Percentiles rank a stretch among this genome's conserved stretches.
Evolutionary conservation across 306 rosid genomes (phyloP).

Genomic region (Alnus rubra): DNA sequence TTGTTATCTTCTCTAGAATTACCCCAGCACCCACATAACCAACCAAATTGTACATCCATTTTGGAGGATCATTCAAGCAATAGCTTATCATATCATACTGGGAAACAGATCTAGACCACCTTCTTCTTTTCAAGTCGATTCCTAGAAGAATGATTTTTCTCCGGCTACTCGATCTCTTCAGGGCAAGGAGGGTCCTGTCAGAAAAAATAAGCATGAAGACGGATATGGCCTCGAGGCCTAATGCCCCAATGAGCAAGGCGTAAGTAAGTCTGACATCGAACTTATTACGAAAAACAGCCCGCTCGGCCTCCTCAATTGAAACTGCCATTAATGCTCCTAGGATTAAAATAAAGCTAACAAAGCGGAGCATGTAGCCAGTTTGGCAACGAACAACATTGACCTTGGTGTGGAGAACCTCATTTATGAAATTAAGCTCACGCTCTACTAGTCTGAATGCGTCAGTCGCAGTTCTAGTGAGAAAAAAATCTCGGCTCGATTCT

Average conservation of each 20-base stretch:
- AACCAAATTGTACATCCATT: constrained; percentile 1
- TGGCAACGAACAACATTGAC: neutral
- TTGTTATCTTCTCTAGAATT: constrained; percentile 10
- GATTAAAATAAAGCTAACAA: neutral
- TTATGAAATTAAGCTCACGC: constrained; percentile 7
- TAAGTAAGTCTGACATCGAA: constrained; percentile 7
- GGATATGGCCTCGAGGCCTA: neutral
- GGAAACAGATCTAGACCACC: constrained; percentile 27
- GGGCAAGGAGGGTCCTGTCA: neutral
- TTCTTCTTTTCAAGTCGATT: neutral
- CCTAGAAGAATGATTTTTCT: neutral
- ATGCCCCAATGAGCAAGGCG: neutral
- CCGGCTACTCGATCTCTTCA: neutral
- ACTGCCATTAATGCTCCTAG: neutral
- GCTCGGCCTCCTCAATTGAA: neutral
- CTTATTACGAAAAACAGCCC: neutral
- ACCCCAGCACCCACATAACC: neutral
- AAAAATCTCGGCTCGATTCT: neutral
- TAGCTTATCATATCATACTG: constrained; percentile 30
- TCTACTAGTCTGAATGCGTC: neutral
- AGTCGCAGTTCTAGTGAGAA: neutral
- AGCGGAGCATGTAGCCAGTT: neutral
- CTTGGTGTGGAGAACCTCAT: constrained; percentile 13
- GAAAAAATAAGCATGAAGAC: constrained; percentile 4
- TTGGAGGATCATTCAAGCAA: constrained; percentile 12